These are phyloP conservation scores for Tarenaya hassleriana DNA, from an alignment of 345 rosid genomes.

Conservation along the genomic window DNA sequence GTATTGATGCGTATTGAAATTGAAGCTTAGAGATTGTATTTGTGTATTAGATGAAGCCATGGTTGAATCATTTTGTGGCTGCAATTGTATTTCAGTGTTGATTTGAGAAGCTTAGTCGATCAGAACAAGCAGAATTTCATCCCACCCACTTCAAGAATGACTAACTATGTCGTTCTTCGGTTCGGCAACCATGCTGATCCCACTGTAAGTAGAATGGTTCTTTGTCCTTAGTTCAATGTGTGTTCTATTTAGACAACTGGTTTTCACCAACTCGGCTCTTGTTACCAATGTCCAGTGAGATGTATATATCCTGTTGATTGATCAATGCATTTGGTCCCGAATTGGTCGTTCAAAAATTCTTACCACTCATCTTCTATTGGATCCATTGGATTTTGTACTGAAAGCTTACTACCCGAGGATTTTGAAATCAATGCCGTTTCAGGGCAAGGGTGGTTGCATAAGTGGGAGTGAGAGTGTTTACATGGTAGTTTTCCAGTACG, in stretches of 20 bases:
- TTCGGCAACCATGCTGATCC: slow-evolving; percentile 55
- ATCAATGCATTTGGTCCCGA: not conserved
- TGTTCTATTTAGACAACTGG: not conserved
- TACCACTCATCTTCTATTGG: not conserved
- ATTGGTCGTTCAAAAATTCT: not conserved
- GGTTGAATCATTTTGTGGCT: slow-evolving; percentile 1
- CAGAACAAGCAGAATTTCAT: slow-evolving; percentile 75
- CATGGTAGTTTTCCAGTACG: slow-evolving; percentile 92
- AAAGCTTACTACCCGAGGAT: not conserved
- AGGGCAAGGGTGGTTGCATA: slow-evolving; percentile 59
- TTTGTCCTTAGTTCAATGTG: not conserved
- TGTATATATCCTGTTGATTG: slow-evolving; percentile 2
- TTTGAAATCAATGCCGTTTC: slow-evolving; percentile 25
- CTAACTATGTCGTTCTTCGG: slow-evolving; percentile 75
- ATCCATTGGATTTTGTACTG: slow-evolving; percentile 4
- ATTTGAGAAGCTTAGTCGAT: slow-evolving; percentile 78
- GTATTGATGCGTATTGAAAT: not conserved
- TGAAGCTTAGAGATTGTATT: not conserved
- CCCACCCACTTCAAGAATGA: slow-evolving; percentile 84
- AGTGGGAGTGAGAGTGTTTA: slow-evolving; percentile 72
- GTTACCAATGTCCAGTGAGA: not conserved
- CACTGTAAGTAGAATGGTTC: slow-evolving; percentile 40
- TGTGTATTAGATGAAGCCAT: not conserved
- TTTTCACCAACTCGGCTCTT: not conserved
- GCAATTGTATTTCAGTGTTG: slow-evolving; percentile 53